Evolutionary conservation across 352 stramenopile genomes (phyloP).

Genomic region (Phytopythium litorale): DNA sequence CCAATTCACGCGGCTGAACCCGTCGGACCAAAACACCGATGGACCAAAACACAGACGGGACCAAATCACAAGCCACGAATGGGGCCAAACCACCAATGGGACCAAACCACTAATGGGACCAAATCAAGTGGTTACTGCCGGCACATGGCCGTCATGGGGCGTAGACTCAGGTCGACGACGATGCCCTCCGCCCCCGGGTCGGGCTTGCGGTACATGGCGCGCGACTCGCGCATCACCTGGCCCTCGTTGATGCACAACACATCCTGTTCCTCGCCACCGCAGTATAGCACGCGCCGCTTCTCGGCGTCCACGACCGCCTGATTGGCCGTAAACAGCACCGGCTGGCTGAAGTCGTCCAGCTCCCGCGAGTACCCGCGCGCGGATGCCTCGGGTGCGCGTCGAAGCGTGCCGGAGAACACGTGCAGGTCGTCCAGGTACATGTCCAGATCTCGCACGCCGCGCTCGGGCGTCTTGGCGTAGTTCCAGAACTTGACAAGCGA

Average conservation of each 20-base stretch:
- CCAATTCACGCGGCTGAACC: background rate
- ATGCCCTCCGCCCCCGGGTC: constrained; percentile 75
- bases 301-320: constrained; percentile 63
- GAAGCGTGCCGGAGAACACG: constrained; percentile 63
- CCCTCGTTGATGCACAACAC: constrained; percentile 89
- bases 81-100: too few species aligned
- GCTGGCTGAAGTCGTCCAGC: constrained; percentile 73
- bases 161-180: constrained; percentile 57
- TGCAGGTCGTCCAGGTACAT: constrained; percentile 87
- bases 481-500: constrained; percentile 90
- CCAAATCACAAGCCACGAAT: too few species aligned
- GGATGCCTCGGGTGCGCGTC: constrained; percentile 30
- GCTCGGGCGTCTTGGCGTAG: constrained; percentile 83
- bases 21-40: background rate
- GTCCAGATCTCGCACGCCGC: constrained; percentile 78
- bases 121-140: constrained; percentile 25
- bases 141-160: constrained; percentile 64
- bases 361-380: constrained; percentile 22
- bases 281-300: constrained; percentile 67
- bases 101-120: background rate
- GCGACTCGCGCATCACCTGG: constrained; percentile 81
- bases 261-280: constrained; percentile 77
- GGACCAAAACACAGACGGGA: background rate
- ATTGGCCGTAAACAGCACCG: constrained; percentile 73
- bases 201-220: constrained; percentile 72